Evolutionary conservation across 179 eudicot species (phyloP), one percentile per base, ranked within the genome.

Genomic region (Carnegiea gigantea): DNA sequence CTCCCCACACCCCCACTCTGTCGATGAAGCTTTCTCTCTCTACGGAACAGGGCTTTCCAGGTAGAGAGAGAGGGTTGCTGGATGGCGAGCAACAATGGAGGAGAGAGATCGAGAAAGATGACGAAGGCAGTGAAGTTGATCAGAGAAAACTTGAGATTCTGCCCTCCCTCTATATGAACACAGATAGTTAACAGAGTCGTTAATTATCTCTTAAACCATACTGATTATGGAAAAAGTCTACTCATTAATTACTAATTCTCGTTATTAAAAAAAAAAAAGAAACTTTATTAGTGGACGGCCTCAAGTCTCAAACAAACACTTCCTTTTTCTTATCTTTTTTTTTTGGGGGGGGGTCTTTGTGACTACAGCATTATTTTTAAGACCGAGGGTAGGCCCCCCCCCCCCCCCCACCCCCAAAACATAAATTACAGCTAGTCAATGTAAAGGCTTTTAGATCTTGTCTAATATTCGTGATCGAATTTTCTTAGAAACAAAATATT

Each of bases 21-120:
- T 17, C 36, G 46, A 70, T 24, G 73, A 70, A 36, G 73, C 46
- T 70, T 70, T 70, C 44, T 70, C 72, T 28, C 72, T 67, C 72
- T 36, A 11, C 72, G 10, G 72, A 5, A 21, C 6, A 67, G 72
- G 72, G 18, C 26, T 67, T n/a, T 62, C 30, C 71, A 67, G 18
- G 26, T n/a, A 30, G 71, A 28, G 40, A 28, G 33, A 24, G 33
- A 30, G 12, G 0, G 23, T 1, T 20, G 9, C 46, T 24, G 68
- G 68, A 62, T 23, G 68, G 4, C 2, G 68, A 62, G 21, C 68
- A 9, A 62, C n/a, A 23, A 62, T 23, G 46, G 73, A 36, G 46
- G 73, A 36, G 9, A 70, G n/a, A 30, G 15, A 67, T 67, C n/a
- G 38, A 67, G 72, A 28, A 67, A 67, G 72, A 26, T 67, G 72